Conservation (phyloP, 2,329 filamentous ascomycete genomes). For the Corinectria fuckeliana region DNA sequence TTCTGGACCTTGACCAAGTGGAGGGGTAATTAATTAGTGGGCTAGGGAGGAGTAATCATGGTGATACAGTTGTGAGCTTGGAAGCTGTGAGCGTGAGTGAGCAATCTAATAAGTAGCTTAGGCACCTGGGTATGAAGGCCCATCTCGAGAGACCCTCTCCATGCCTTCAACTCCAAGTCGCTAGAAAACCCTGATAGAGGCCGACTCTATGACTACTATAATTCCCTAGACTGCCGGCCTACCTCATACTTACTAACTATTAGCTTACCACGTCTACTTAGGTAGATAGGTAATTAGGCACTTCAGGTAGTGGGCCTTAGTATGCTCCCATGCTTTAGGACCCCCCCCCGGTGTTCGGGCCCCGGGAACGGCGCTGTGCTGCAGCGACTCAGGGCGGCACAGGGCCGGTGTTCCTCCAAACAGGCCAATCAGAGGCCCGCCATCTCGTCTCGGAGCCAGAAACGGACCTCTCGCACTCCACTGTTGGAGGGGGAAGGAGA, state of each 20-base stretch:
- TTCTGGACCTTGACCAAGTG: conserved; percentile 1
- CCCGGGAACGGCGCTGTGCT: conserved; percentile 34
- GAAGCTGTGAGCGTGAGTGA: neutral
- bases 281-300: no score
- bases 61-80: neutral
- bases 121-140: no score
- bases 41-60: neutral
- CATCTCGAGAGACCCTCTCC: no score
- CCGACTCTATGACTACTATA: no score
- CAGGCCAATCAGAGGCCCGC: conserved; percentile 26
- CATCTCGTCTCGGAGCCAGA: conserved; percentile 27
- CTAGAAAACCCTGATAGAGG: neutral
- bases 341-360: conserved; percentile 31
- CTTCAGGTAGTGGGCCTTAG: no score
- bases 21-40: neutral
- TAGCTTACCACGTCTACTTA: no score
- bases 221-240: no score
- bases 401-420: neutral
- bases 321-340: neutral
- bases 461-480: conserved; percentile 27
- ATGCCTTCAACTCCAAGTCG: no score
- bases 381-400: neutral
- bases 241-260: no score
- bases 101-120: no score
- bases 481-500: conserved; percentile 2